phyloP scores from a whole-genome alignment of 495 filamentous ascomycete species.

The Aspergillus steynii region DNA sequence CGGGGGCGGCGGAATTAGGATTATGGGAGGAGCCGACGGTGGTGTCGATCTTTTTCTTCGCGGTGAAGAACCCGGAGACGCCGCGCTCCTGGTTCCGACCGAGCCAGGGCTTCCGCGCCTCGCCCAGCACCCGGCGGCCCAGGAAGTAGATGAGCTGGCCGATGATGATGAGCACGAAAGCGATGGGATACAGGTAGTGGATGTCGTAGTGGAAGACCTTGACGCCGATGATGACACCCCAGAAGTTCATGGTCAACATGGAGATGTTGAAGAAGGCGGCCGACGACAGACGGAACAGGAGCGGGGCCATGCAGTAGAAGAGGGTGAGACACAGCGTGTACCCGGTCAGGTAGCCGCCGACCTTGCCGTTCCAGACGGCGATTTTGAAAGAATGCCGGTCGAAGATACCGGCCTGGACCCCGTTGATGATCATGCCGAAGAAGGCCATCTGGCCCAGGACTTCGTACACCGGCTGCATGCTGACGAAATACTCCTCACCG shows the following conservation, averaged over 20 bases:
- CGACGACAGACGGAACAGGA: conserved; percentile 82
- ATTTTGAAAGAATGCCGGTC: conserved; percentile 69
- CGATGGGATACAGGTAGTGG: conserved; percentile 92
- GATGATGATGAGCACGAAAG: conserved; percentile 86
- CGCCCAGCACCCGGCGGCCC: conserved; percentile 72
- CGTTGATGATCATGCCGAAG: conserved; percentile 89
- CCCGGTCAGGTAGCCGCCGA: conserved; percentile 79
- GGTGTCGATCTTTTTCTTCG: conserved; percentile 70
- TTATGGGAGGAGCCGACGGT: conserved; percentile 9
- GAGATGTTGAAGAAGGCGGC: conserved; percentile 98
- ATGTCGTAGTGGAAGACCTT: conserved; percentile 78
- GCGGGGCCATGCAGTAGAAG: conserved; percentile 86
- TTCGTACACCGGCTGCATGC: conserved; percentile 84
- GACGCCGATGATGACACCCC: conserved; percentile 90
- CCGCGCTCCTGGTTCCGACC: conserved; percentile 81
- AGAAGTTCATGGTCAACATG: conserved; percentile 93
- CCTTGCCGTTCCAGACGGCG: conserved; percentile 64
- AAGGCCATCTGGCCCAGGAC: conserved; percentile 89
- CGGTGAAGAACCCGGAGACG: conserved; percentile 81
- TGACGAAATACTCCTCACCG: conserved; percentile 90
- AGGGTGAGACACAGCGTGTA: conserved; percentile 79
- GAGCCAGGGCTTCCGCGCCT: conserved; percentile 93
- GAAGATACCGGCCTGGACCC: conserved; percentile 85
- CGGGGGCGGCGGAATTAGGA: conserved; percentile 10
- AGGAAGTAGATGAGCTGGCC: conserved; percentile 84